Evolutionary conservation across 108 stramenopile genomes (phyloP), one percentile per base, ranked within the genome.

Genomic region (Nitzschia inconspicua): DNA sequence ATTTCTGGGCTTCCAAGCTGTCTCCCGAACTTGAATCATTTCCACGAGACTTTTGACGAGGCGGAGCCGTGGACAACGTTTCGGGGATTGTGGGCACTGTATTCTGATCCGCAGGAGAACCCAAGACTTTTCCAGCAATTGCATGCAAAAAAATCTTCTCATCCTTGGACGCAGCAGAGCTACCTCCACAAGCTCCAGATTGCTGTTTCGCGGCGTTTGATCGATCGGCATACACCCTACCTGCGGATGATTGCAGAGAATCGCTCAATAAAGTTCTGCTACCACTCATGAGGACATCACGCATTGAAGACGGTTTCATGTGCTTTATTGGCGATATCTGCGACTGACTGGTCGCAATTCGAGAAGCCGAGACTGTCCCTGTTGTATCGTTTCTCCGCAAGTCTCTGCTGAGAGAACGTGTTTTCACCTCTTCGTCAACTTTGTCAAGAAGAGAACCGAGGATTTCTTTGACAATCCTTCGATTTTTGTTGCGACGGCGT

Each of bases 401-500:
- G 34, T 58, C 57, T 58, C 57, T 16, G 10, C 57, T 58, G 13
- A 41, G 11, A 30, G 16, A 42, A 18, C 68, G 64, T 28, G 67
- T 37, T 34, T 51, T 36, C 11, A 85, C 69, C 49, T 84, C 72
- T 18, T 76, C 71, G 24, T 79, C 83, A 8, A 82, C 84, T 29
- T 57, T 44, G 62, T 88, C 86, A 9, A 88, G 49, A 29, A 88
- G 70, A 7, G 75, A 73, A 36, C 52, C 57, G 22, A 84, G 43
- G 6, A 88, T 79, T 37, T 88, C 86, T 41, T 76, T 73, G 19
- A 75, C 80, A 39, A 75, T 70, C 20, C 72, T 79, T 10, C 75
- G 65, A 25, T 53, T 76, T 8, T 51, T 23, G 6, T 35, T 64
- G 28, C 66, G 47, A 23, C 51, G 65, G 22, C 78, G 39, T 3